Percentiles rank a stretch among this genome's conserved stretches.
These are phyloP conservation scores for Syzygium syzygioides DNA, from an alignment of 441 rosid genomes.

Conservation along the genomic window DNA sequence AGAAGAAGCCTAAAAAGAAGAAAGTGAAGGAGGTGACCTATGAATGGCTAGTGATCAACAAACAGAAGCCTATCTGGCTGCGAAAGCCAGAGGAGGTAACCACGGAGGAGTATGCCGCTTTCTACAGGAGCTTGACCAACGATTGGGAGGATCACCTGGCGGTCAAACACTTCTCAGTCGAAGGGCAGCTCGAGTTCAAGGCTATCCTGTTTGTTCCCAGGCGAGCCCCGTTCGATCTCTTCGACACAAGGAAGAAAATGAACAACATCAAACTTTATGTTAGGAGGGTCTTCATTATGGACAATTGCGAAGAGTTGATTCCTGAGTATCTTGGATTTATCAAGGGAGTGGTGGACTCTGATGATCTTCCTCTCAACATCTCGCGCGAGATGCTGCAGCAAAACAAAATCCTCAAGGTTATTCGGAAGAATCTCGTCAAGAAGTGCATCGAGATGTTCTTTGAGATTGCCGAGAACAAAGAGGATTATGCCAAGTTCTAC, in stretches of 20 bases:
- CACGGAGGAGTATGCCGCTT: slow-evolving; percentile 5
- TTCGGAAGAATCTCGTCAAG: background rate
- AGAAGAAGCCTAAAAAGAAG: slow-evolving; percentile 6
- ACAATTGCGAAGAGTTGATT: slow-evolving; percentile 8
- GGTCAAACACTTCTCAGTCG: slow-evolving; percentile 6
- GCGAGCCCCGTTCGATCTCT: slow-evolving; percentile 1
- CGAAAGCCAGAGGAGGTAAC: slow-evolving; percentile 1
- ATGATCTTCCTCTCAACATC: slow-evolving; percentile 5
- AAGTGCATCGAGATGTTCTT: slow-evolving; percentile 11
- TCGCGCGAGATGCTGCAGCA: background rate
- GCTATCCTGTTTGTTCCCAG: slow-evolving; percentile 4
- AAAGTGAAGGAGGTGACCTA: slow-evolving; percentile 5
- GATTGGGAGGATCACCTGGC: slow-evolving; percentile 13
- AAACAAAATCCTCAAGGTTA: slow-evolving; percentile 8
- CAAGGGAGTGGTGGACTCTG: slow-evolving; percentile 8
- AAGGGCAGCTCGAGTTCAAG: slow-evolving; percentile 11
- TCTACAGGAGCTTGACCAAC: slow-evolving; percentile 8
- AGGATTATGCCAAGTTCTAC: background rate
- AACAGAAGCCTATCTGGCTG: slow-evolving; percentile 7
- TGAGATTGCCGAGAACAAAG: slow-evolving; percentile 4
- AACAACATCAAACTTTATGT: slow-evolving; percentile 9
- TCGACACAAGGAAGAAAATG: slow-evolving; percentile 7
- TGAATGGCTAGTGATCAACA: slow-evolving; percentile 9
- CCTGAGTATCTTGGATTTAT: slow-evolving; percentile 3
- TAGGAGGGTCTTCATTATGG: slow-evolving; percentile 9